A percentile compares a stretch with the other conserved stretches of the same genome.
Evolutionary conservation across 441 rosid species (phyloP).

Genomic region (Jatropha podagrica): DNA sequence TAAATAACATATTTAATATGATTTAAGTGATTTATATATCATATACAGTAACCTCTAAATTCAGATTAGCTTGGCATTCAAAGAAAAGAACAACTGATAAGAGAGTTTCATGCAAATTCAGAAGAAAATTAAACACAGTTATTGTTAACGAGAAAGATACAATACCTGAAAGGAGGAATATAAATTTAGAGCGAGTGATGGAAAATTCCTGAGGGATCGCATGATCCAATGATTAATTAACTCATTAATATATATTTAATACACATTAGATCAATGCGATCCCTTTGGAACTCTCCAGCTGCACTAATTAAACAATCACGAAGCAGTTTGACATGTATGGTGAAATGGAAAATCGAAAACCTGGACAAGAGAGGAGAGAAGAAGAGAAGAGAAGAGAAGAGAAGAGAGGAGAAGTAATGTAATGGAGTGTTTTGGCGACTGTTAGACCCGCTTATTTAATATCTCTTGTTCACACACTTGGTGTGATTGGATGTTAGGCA

Average conservation of each 20-base stretch:
- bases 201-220: slow-evolving; percentile 66
- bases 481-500: slow-evolving; percentile 24
- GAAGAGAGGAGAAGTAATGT: neutral
- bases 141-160: too few relatives aligned
- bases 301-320: slow-evolving; percentile 30
- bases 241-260: neutral
- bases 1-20: too few relatives aligned
- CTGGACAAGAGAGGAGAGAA: neutral
- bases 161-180: slow-evolving; percentile 18
- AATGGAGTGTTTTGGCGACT: neutral
- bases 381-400: neutral
- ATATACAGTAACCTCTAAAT: too few relatives aligned
- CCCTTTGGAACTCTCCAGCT: slow-evolving; percentile 67
- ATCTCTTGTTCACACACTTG: slow-evolving; percentile 24
- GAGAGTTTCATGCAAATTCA: too few relatives aligned
- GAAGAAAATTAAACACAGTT: neutral
- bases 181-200: slow-evolving; percentile 39
- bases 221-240: slow-evolving; percentile 40
- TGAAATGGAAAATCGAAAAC: neutral
- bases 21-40: too few relatives aligned
- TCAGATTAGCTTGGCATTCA: too few relatives aligned
- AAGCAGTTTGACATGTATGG: too few relatives aligned
- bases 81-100: neutral
- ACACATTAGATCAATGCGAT: slow-evolving; percentile 63
- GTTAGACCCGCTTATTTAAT: neutral